Conservation (phyloP, 768 basidiomycete species). For the Mycena galericulata region DNA sequence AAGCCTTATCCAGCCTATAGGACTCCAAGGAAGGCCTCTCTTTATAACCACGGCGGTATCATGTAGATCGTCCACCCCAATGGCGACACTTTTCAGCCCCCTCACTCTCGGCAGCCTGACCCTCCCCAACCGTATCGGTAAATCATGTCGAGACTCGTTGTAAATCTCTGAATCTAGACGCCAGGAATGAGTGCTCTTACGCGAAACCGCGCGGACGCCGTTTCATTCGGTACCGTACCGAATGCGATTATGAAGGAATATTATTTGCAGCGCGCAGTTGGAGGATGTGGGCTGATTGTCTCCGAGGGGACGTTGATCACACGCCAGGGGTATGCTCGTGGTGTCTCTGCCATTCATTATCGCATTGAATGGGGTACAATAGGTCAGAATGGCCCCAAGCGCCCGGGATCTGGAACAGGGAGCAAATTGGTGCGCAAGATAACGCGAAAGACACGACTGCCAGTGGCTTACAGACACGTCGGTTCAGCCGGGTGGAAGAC, state of each 20-base stretch:
- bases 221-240: no score
- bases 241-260: background rate
- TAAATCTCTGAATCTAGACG: no score
- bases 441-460: background rate
- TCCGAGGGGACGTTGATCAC: background rate
- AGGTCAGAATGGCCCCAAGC: constrained; percentile 14
- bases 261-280: constrained; percentile 5
- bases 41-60: no score
- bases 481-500: constrained; percentile 53
- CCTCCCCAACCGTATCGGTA: no score
- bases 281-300: constrained; percentile 1
- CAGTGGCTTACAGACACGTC: background rate
- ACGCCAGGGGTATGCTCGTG: background rate
- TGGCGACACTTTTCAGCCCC: no score
- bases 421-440: constrained; percentile 45
- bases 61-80: no score
- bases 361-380: background rate
- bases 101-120: no score
- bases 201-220: no score
- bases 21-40: no score
- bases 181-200: no score
- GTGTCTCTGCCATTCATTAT: background rate
- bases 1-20: no score
- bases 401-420: constrained; percentile 59
- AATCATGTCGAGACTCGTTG: no score